These are phyloP conservation scores for Meyerozyma athensensis DNA, from an alignment of 1,139 yeast genomes.

Conservation along the genomic window DNA sequence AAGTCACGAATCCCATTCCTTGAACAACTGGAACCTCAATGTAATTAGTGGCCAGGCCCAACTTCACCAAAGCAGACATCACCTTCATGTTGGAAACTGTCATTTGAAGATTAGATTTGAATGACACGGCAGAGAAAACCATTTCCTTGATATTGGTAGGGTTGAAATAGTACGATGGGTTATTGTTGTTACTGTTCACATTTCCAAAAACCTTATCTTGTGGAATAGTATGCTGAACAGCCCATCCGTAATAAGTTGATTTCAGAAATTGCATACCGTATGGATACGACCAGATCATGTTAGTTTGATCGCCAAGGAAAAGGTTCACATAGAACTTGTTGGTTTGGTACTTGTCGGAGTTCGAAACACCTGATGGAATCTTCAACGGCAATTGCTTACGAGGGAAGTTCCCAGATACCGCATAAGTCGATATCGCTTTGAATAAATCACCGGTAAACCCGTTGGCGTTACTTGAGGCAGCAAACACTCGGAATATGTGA, in stretches of 20 bases:
- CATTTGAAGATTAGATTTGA: conserved; percentile 7
- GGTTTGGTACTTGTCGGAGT: conserved; percentile 59
- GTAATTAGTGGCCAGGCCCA: conserved; percentile 20
- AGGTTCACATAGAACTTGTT: conserved; percentile 83
- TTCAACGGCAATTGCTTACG: conserved; percentile 46
- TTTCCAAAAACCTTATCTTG: conserved; percentile 66
- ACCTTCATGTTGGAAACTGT: conserved; percentile 8
- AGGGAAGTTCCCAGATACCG: conserved; percentile 48
- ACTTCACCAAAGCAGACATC: conserved; percentile 10
- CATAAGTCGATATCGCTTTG: conserved; percentile 40
- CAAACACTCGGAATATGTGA: not conserved
- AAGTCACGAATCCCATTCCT: conserved; percentile 77
- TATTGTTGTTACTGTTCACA: conserved; percentile 24
- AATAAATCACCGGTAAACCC: conserved; percentile 39
- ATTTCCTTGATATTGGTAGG: conserved; percentile 8
- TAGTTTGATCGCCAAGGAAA: conserved; percentile 58
- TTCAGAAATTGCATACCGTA: conserved; percentile 61
- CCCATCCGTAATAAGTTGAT: conserved; percentile 51
- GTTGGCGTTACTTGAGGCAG: conserved; percentile 5
- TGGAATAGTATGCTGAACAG: conserved; percentile 59
- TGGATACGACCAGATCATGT: conserved; percentile 76
- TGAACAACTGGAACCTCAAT: conserved; percentile 47
- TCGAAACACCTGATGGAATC: conserved; percentile 44
- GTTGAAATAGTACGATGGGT: conserved; percentile 9
- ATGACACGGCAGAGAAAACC: conserved; percentile 10